Percentiles rank a stretch among this genome's conserved stretches.
phyloP scores from a whole-genome alignment of 169 alveolate species.

The Toxoplasma gondii region DNA sequence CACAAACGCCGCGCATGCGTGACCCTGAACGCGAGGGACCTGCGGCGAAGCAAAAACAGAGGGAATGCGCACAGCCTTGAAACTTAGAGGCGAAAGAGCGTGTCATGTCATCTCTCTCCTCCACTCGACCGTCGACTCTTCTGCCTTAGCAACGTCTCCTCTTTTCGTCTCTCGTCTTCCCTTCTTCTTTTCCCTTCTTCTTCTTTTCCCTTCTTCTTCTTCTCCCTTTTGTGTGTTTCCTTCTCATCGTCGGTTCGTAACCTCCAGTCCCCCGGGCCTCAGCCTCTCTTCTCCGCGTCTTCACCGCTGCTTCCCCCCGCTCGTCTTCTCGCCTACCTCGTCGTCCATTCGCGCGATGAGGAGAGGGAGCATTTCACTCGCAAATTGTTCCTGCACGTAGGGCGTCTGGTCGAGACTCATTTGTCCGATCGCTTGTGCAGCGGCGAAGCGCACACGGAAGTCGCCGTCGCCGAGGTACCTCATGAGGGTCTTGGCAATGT shows the following conservation, averaged over 20 bases:
- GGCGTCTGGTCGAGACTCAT: constrained; percentile 92
- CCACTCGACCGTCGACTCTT: no score
- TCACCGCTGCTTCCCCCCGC: neutral
- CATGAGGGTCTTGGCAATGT: constrained; percentile 19
- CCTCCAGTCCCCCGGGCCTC: neutral
- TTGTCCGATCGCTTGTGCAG: constrained; percentile 92
- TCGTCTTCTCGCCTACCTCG: constrained; percentile 8
- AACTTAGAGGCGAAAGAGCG: neutral
- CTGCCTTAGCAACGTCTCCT: no score
- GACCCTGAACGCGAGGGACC: constrained; percentile 87
- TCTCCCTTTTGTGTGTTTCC: neutral
- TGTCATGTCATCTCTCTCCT: no score
- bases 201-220: neutral
- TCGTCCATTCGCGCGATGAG: constrained; percentile 72
- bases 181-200: neutral
- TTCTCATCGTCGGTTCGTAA: neutral
- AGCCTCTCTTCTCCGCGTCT: neutral
- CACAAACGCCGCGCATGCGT: constrained; percentile 91
- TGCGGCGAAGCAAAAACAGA: constrained; percentile 56
- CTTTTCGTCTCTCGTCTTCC: no score
- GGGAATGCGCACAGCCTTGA: neutral
- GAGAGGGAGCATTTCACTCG: constrained; percentile 78
- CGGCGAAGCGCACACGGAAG: constrained; percentile 91
- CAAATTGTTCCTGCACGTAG: constrained; percentile 80
- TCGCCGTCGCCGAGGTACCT: constrained; percentile 83